Conservation (phyloP, 2,329 filamentous ascomycete genomes). For the Epichloe gansuensis region DNA sequence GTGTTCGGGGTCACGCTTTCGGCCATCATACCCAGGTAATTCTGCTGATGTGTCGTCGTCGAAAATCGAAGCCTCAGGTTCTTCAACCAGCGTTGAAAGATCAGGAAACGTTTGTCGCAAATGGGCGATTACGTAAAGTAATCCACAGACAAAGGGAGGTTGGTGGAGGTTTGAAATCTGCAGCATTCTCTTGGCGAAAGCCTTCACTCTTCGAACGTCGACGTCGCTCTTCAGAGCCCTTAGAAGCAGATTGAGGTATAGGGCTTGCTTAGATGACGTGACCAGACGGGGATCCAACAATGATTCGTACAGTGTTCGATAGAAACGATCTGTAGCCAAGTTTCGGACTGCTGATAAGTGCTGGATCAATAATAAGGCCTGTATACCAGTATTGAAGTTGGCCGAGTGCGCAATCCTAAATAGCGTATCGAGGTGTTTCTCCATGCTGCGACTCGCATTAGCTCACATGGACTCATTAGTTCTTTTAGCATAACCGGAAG, state of each 20-base stretch:
- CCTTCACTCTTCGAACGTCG: conserved; percentile 85
- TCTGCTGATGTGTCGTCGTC: conserved; percentile 50
- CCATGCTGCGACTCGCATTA: conserved; percentile 41
- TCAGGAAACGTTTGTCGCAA: conserved; percentile 69
- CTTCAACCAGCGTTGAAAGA: conserved; percentile 63
- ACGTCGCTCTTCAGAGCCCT: conserved; percentile 79
- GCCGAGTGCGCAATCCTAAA: conserved; percentile 95
- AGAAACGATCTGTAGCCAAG: conserved; percentile 79
- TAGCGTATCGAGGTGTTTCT: conserved; percentile 82
- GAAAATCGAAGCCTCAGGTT: conserved; percentile 56
- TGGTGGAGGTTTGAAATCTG: conserved; percentile 84
- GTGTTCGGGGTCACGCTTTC: conserved; percentile 83
- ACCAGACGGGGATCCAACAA: conserved; percentile 80
- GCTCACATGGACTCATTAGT: conserved; percentile 1
- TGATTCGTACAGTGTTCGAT: conserved; percentile 90
- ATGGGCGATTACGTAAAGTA: conserved; percentile 81
- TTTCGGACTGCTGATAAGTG: conserved; percentile 76
- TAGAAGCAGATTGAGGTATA: conserved; percentile 89
- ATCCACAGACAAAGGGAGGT: conserved; percentile 80
- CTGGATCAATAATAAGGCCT: conserved; percentile 89
- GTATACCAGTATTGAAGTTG: conserved; percentile 97
- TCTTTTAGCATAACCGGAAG: background rate
- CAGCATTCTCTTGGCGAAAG: conserved; percentile 86
- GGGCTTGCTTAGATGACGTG: conserved; percentile 83
- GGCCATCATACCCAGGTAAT: conserved; percentile 58